phyloP scores from a whole-genome alignment of 139 green algal genomes.

The Volvox africanus region DNA sequence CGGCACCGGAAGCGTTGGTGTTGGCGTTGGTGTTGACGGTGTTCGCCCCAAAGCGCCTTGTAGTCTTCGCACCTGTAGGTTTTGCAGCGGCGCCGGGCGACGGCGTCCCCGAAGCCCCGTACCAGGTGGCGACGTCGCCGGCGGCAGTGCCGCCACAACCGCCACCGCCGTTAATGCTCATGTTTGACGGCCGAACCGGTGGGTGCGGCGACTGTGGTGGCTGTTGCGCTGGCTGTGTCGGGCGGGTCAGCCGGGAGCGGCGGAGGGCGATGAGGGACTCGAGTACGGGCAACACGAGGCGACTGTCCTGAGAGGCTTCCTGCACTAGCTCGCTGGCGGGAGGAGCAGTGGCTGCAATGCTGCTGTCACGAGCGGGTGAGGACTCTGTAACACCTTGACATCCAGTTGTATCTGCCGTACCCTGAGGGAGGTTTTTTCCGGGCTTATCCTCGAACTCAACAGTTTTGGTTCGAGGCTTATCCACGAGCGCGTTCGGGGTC shows the following conservation, averaged over 20 bases:
- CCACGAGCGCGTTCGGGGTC: no score
- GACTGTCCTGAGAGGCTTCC: not conserved
- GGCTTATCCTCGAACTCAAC: no score
- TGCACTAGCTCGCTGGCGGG: not conserved
- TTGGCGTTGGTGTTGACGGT: no score
- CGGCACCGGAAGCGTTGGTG: not conserved
- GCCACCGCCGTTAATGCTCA: not conserved
- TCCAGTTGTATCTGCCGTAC: no score
- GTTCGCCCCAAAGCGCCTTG: not conserved
- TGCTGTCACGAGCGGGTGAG: no score
- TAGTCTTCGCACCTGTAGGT: not conserved
- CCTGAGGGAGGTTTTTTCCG: no score
- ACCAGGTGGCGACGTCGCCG: not conserved
- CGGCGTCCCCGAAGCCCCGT: not conserved
- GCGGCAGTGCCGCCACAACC: not conserved
- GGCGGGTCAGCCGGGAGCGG: not conserved
- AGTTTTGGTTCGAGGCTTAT: no score
- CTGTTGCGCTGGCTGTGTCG: not conserved
- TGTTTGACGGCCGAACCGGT: not conserved
- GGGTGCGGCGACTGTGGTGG: not conserved
- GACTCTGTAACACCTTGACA: no score
- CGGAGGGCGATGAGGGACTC: conserved; percentile 14
- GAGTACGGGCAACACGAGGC: conserved; percentile 20
- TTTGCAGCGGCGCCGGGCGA: not conserved
- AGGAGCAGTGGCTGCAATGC: no score